Evolutionary conservation across 73 alveolate genomes (phyloP).

Genomic region (Tetrahymena thermophila): DNA sequence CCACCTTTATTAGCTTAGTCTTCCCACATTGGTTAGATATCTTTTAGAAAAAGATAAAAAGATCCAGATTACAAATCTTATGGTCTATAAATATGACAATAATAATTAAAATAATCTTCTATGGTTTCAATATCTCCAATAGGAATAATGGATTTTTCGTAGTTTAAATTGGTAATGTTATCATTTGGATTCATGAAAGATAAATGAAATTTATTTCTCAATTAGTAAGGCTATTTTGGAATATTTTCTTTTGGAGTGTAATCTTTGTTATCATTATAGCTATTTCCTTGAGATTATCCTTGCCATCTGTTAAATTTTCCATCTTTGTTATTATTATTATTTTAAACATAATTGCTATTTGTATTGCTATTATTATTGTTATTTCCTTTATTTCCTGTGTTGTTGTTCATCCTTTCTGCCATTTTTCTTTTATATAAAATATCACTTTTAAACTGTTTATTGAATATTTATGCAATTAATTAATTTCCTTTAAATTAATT

Average conservation of each 20-base stretch:
- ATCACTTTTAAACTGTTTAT: background rate
- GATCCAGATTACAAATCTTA: constrained; percentile 49
- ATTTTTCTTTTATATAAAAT: background rate
- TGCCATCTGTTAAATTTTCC: background rate
- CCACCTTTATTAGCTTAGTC: constrained; percentile 75
- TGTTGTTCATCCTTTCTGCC: background rate
- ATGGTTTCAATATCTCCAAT: background rate
- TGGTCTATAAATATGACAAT: constrained; percentile 12
- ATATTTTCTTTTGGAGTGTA: background rate
- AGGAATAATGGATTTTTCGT: background rate
- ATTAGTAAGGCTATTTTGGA: background rate
- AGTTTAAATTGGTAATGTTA: background rate
- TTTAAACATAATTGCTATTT: background rate
- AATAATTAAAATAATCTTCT: background rate
- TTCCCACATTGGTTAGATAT: constrained; percentile 80
- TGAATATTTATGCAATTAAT: background rate
- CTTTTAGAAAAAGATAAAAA: constrained; percentile 66
- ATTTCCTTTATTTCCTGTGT: background rate
- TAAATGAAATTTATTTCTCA: background rate
- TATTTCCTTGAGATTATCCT: background rate
- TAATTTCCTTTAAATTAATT: background rate
- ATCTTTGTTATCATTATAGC: background rate
- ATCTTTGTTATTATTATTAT: background rate
- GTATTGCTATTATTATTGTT: background rate
- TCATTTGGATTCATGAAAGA: background rate